A percentile compares a stretch with the other conserved stretches of the same genome.
phyloP scores from a whole-genome alignment of 768 basidiomycete species.

The Amanita jacksonii region DNA sequence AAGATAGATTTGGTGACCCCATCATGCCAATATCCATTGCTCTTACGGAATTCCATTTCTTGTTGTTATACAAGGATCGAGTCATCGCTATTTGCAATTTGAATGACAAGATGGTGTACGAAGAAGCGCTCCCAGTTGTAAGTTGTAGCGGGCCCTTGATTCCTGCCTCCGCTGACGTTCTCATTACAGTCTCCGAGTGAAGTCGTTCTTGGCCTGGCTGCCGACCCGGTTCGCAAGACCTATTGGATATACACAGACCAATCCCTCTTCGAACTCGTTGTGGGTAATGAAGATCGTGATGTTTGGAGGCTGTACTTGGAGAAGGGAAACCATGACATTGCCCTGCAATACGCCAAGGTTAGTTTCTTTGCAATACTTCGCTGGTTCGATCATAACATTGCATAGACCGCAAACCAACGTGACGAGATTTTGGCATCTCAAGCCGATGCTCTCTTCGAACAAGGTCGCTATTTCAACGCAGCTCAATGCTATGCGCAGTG shows the following conservation, averaged over 20 bases:
- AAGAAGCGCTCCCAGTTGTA: conserved; percentile 77
- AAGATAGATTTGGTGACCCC: conserved; percentile 20
- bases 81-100: conserved; percentile 71
- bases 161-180: neutral
- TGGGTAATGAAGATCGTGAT: conserved; percentile 84
- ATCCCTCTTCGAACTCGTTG: conserved; percentile 79
- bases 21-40: conserved; percentile 67
- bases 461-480: conserved; percentile 80
- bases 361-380: conserved; percentile 10
- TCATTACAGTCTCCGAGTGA: conserved; percentile 66
- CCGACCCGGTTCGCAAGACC: conserved; percentile 82
- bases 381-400: neutral
- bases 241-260: conserved; percentile 92
- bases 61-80: conserved; percentile 74
- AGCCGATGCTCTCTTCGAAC: conserved; percentile 69
- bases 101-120: conserved; percentile 74
- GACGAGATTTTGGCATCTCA: conserved; percentile 79
- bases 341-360: conserved; percentile 78
- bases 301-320: conserved; percentile 90
- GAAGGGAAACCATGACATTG: conserved; percentile 66
- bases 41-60: conserved; percentile 87
- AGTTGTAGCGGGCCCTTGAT: conserved; percentile 16
- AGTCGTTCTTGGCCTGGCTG: conserved; percentile 59
- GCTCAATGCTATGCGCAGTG: conserved; percentile 90
- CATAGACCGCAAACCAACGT: conserved; percentile 80